phyloP scores from a whole-genome alignment of 345 rosid genomes.

The Geranium rotundifolium region DNA sequence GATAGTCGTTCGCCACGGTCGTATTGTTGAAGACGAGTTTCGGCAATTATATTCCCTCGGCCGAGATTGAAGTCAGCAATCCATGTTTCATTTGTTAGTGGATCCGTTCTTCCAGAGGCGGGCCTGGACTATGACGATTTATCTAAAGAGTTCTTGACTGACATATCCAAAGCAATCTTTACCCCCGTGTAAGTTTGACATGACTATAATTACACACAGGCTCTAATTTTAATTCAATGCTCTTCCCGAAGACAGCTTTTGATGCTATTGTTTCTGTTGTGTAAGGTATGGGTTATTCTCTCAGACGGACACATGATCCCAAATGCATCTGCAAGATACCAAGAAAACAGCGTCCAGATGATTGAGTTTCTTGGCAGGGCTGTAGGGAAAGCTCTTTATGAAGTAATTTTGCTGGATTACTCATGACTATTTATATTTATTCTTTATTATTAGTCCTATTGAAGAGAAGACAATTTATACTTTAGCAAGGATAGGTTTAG shows the following conservation, averaged over 20 bases:
- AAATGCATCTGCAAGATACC: constrained; percentile 69
- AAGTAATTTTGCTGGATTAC: constrained; percentile 89
- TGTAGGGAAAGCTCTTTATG: constrained; percentile 96
- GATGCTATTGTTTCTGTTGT: constrained; percentile 8
- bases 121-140: constrained; percentile 97
- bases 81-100: constrained; percentile 93
- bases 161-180: constrained; percentile 85
- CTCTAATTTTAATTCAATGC: constrained; percentile 5
- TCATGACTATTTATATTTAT: no score
- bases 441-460: no score
- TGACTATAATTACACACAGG: constrained; percentile 7
- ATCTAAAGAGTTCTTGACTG: constrained; percentile 93
- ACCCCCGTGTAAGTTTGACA: constrained; percentile 69
- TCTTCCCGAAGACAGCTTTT: constrained; percentile 1
- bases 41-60: constrained; percentile 63
- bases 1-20: constrained; percentile 85
- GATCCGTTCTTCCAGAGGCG: constrained; percentile 93
- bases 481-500: no score
- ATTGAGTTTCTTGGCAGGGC: constrained; percentile 95
- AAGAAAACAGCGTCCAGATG: constrained; percentile 81
- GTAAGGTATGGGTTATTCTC: constrained; percentile 78
- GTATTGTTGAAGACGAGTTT: constrained; percentile 90
- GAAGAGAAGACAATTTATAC: no score
- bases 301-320: constrained; percentile 84
- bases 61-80: constrained; percentile 80